Evolutionary conservation across 2,329 filamentous ascomycete genomes (phyloP).

Genomic region (Lecanoromycetidae sp.): DNA sequence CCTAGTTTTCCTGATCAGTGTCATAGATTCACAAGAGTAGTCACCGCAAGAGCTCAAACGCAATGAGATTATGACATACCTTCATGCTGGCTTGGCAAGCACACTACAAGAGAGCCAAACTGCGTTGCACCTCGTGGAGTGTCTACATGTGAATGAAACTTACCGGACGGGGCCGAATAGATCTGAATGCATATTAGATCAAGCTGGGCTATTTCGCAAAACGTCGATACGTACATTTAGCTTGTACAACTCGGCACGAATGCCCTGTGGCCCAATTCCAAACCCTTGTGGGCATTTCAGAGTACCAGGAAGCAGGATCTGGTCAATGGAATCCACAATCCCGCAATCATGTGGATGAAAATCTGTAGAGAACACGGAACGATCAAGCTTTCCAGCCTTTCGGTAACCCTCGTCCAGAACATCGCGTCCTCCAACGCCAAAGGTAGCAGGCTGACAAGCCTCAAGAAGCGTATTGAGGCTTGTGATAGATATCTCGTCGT

Average conservation of each 20-base stretch:
- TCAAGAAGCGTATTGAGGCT: conserved; percentile 22
- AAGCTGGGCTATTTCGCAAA: not conserved
- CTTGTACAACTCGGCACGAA: conserved; percentile 46
- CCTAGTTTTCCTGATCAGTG: no score
- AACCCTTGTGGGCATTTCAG: conserved; percentile 9
- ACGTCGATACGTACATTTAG: conserved; percentile 34
- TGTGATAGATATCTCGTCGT: not conserved
- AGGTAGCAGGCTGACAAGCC: conserved; percentile 36
- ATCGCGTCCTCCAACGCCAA: conserved; percentile 35
- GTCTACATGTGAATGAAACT: conserved; percentile 43
- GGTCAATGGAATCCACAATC: conserved; percentile 39
- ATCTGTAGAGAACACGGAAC: conserved; percentile 33
- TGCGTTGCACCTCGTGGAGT: conserved; percentile 39
- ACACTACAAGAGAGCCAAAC: conserved; percentile 44
- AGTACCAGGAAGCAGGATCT: conserved; percentile 31
- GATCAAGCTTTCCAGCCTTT: conserved; percentile 41
- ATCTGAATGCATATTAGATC: conserved; percentile 31
- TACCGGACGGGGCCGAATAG: conserved; percentile 40
- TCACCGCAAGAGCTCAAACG: not conserved
- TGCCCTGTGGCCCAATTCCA: conserved; percentile 21
- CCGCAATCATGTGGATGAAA: conserved; percentile 42
- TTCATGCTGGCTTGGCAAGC: conserved; percentile 31
- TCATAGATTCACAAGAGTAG: not conserved
- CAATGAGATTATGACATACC: conserved; percentile 11
- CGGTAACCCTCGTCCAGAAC: conserved; percentile 43